Evolutionary conservation across 2,329 filamentous ascomycete species (phyloP).

Genomic region (Pseudopithomyces maydicus): DNA sequence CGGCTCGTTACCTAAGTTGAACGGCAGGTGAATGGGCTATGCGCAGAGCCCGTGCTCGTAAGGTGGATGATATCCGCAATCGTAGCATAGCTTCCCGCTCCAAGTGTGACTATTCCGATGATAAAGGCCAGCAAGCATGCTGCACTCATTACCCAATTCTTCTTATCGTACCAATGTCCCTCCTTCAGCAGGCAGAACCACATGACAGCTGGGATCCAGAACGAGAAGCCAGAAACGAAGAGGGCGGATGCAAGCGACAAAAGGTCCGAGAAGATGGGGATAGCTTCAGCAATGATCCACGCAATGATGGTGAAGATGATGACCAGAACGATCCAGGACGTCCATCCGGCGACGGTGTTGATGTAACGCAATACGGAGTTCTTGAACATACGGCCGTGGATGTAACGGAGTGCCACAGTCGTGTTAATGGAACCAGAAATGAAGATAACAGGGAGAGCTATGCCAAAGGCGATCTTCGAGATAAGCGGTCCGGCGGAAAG

Average conservation of each 20-base stretch:
- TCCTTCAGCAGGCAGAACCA: constrained; percentile 48
- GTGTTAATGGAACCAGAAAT: constrained; percentile 75
- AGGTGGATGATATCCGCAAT: constrained; percentile 50
- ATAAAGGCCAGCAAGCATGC: constrained; percentile 28
- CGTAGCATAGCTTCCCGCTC: constrained; percentile 51
- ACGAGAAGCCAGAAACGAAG: constrained; percentile 72
- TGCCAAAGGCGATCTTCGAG: constrained; percentile 69
- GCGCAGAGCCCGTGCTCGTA: constrained; percentile 44
- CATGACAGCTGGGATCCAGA: constrained; percentile 45
- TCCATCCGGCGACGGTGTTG: constrained; percentile 44
- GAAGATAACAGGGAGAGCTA: constrained; percentile 73
- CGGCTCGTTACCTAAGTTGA: neutral
- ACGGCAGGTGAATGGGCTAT: constrained; percentile 48
- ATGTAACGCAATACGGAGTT: constrained; percentile 54
- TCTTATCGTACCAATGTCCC: constrained; percentile 47
- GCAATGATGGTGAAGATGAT: constrained; percentile 64
- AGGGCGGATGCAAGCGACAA: constrained; percentile 65
- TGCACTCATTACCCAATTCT: constrained; percentile 35
- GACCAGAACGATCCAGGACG: constrained; percentile 65
- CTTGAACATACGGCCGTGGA: constrained; percentile 66
- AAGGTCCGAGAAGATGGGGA: constrained; percentile 72
- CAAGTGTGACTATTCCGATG: constrained; percentile 39
- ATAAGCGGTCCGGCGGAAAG: constrained; percentile 64
- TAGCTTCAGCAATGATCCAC: constrained; percentile 71
- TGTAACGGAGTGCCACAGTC: constrained; percentile 69